A percentile compares a stretch with the other conserved stretches of the same genome.
Evolutionary conservation across 371 early-diverging fungal species (phyloP).

Genomic region (Mucor plumbeus): DNA sequence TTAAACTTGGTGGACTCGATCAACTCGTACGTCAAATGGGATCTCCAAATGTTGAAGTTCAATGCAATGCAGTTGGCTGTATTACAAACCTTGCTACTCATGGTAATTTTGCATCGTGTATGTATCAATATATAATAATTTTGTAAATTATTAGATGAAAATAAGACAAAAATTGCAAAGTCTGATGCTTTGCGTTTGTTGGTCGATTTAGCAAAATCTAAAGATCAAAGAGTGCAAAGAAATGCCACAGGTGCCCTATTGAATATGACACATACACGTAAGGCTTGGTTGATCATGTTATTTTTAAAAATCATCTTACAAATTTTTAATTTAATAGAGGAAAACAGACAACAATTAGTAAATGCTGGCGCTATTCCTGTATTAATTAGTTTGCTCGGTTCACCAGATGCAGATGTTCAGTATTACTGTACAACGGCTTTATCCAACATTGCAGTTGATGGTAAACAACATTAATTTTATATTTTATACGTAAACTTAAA

Average conservation of each 20-base stretch:
- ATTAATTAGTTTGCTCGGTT: conserved; percentile 77
- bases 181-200: conserved; percentile 83
- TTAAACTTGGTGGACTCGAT: conserved; percentile 85
- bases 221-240: conserved; percentile 87
- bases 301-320: background rate
- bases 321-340: conserved; percentile 43
- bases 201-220: conserved; percentile 79
- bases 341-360: conserved; percentile 86
- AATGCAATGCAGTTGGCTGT: conserved; percentile 95
- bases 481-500: background rate
- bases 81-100: conserved; percentile 93
- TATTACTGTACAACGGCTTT: conserved; percentile 94
- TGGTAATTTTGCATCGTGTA: conserved; percentile 49
- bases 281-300: background rate
- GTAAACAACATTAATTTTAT: conserved; percentile 25
- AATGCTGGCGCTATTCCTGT: conserved; percentile 87
- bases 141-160: conserved; percentile 66
- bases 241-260: conserved; percentile 93
- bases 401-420: conserved; percentile 85
- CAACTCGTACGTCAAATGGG: conserved; percentile 89
- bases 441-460: conserved; percentile 93
- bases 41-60: conserved; percentile 86
- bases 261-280: conserved; percentile 92
- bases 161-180: conserved; percentile 86
- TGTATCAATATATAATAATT: background rate